These are phyloP conservation scores for Mentha longifolia DNA, from an alignment of 257 asterid genomes.

Conservation along the genomic window DNA sequence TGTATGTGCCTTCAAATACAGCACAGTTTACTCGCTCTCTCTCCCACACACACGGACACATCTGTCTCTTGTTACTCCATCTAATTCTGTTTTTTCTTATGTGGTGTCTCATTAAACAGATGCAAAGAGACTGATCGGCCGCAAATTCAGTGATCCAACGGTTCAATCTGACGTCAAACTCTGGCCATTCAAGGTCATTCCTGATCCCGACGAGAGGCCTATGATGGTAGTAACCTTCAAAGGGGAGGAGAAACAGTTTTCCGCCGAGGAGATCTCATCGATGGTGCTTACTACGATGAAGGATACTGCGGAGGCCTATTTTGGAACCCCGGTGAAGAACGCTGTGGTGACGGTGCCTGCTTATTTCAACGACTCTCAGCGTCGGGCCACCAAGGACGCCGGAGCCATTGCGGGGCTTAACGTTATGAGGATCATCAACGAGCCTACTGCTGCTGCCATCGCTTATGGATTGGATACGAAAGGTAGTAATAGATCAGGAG, in stretches of 20 bases:
- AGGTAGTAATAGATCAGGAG: neutral
- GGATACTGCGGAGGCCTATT: neutral
- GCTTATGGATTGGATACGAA: neutral
- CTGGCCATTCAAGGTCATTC: neutral
- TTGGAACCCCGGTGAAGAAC: neutral
- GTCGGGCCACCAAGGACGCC: neutral
- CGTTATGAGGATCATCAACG: neutral
- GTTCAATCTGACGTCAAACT: neutral
- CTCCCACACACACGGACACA: no score
- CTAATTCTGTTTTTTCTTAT: neutral
- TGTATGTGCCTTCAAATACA: neutral
- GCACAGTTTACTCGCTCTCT: no score
- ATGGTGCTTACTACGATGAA: neutral
- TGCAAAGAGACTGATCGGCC: neutral
- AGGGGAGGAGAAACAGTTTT: neutral
- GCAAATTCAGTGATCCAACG: neutral
- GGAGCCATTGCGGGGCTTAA: neutral
- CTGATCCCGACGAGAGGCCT: neutral
- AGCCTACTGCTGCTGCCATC: conserved; percentile 8
- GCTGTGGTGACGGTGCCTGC: neutral
- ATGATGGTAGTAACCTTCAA: neutral
- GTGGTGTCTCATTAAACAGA: neutral
- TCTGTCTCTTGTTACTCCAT: neutral
- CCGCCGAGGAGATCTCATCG: neutral
- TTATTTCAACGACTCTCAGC: conserved; percentile 1